Evolutionary conservation across 805 yeast species (phyloP).

Genomic region (Wickerhamomyces queroliae): DNA sequence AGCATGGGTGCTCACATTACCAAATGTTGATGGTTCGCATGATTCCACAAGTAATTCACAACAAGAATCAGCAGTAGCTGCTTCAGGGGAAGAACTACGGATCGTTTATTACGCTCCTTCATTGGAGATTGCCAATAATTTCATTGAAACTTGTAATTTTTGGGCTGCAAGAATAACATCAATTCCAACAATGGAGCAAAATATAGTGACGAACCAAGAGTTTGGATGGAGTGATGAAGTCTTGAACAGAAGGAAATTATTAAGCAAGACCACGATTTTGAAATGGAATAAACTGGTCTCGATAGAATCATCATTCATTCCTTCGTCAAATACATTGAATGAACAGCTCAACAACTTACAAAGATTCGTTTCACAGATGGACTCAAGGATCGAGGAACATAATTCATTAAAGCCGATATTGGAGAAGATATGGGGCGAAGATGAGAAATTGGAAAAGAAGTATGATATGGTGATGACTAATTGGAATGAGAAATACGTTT

Average conservation of each 20-base stretch:
- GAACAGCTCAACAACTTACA: slow-evolving; percentile 36
- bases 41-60: not conserved
- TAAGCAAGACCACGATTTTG: slow-evolving; percentile 14
- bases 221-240: slow-evolving; percentile 62
- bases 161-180: slow-evolving; percentile 88
- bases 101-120: slow-evolving; percentile 20
- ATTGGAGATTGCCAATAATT: slow-evolving; percentile 58
- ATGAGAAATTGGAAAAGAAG: slow-evolving; percentile 3
- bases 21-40: slow-evolving; percentile 14
- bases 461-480: slow-evolving; percentile 31
- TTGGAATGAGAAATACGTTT: slow-evolving; percentile 35
- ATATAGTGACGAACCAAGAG: slow-evolving; percentile 66
- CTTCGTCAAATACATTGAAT: slow-evolving; percentile 22
- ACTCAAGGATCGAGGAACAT: slow-evolving; percentile 36
- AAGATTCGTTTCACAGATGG: slow-evolving; percentile 33
- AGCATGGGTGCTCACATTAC: slow-evolving; percentile 21
- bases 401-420: slow-evolving; percentile 31
- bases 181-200: slow-evolving; percentile 63
- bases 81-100: slow-evolving; percentile 11
- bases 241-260: slow-evolving; percentile 16
- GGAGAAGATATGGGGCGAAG: slow-evolving; percentile 28
- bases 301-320: slow-evolving; percentile 23
- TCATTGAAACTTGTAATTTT: slow-evolving; percentile 74
- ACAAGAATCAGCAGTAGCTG: not conserved
- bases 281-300: slow-evolving; percentile 22